These are phyloP conservation scores for Elaeagnus macrophylla DNA, from an alignment of 306 rosid species.

Conservation along the genomic window DNA sequence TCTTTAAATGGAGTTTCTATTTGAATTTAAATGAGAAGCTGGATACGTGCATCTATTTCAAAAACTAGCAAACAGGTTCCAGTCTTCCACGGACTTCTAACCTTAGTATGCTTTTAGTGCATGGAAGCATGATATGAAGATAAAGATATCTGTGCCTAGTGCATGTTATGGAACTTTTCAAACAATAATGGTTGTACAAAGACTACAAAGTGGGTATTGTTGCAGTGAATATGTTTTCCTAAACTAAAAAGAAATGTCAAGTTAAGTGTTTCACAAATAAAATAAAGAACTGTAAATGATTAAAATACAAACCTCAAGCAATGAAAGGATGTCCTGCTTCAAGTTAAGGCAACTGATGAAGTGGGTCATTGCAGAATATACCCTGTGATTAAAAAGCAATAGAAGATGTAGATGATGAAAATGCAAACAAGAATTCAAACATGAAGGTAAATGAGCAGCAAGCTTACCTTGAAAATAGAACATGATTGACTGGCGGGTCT, in stretches of 20 bases:
- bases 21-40: too few species aligned
- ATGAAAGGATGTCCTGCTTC: conserved; percentile 54
- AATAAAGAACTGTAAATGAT: neutral
- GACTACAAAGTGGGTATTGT: too few species aligned
- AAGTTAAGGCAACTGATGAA: conserved; percentile 46
- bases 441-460: conserved; percentile 18
- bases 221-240: neutral
- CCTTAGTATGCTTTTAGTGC: too few species aligned
- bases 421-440: conserved; percentile 12
- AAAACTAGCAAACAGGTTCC: too few species aligned
- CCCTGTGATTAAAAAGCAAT: conserved; percentile 32
- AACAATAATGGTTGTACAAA: too few species aligned
- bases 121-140: too few species aligned
- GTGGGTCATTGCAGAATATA: conserved; percentile 45
- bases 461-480: conserved; percentile 44
- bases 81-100: too few species aligned
- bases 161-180: too few species aligned
- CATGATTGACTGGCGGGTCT: conserved; percentile 27
- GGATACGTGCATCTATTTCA: too few species aligned
- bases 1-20: too few species aligned
- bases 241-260: neutral
- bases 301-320: conserved; percentile 31
- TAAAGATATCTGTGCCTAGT: too few species aligned
- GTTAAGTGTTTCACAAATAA: neutral
- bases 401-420: conserved; percentile 10